phyloP scores from a whole-genome alignment of 202 grass and related monocot genomes.

The Eragrostis tef region DNA sequence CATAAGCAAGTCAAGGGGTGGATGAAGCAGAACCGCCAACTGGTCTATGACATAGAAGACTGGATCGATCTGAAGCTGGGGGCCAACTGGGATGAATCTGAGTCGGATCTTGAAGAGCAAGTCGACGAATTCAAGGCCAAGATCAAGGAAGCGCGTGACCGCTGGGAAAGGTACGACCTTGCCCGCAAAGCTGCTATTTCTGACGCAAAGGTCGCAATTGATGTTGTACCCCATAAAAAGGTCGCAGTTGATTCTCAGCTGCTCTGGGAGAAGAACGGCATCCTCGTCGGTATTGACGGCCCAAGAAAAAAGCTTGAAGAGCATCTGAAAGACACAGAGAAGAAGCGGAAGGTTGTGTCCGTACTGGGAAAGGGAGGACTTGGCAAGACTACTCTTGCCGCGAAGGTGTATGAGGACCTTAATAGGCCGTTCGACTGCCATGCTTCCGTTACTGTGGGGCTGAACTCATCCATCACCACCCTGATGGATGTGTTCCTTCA shows the following conservation, averaged over 20 bases:
- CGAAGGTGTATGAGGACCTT: neutral
- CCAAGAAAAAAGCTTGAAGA: neutral
- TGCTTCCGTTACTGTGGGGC: neutral
- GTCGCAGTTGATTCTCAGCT: neutral
- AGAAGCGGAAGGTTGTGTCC: neutral
- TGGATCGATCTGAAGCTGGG: too few relatives aligned
- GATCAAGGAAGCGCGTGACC: neutral
- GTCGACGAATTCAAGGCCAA: neutral
- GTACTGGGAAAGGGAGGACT: neutral
- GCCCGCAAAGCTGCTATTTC: neutral
- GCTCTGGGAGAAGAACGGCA: neutral
- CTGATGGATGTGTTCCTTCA: neutral
- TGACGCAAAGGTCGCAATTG: too few relatives aligned
- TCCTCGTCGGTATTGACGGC: neutral
- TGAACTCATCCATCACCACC: neutral
- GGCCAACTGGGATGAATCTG: too few relatives aligned
- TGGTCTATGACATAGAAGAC: too few relatives aligned
- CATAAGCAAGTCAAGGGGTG: too few relatives aligned
- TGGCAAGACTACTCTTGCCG: constrained; percentile 21
- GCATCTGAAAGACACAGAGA: neutral
- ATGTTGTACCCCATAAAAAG: too few relatives aligned
- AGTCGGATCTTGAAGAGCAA: neutral
- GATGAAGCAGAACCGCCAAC: too few relatives aligned
- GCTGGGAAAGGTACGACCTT: neutral
- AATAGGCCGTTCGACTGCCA: neutral